A percentile compares a stretch with the other conserved stretches of the same genome.
These are phyloP conservation scores for Bodo saltans DNA, from an alignment of 78 protist genomes.

Conservation along the genomic window DNA sequence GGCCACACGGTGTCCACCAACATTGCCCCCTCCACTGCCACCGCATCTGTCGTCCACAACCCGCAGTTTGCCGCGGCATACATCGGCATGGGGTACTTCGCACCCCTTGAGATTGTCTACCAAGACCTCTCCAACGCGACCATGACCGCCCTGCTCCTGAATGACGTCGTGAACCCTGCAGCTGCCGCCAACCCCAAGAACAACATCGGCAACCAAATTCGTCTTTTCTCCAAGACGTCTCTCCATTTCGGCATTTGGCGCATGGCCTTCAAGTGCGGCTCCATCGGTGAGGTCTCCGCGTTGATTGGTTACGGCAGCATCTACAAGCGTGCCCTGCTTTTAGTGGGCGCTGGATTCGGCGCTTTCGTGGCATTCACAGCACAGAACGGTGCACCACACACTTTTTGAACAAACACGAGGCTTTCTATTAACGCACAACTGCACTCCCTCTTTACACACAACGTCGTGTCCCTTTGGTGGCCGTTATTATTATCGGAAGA, in stretches of 20 bases:
- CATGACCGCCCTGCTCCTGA: conserved; percentile 50
- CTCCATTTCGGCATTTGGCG: conserved; percentile 70
- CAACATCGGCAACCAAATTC: conserved; percentile 34
- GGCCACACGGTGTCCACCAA: conserved; percentile 26
- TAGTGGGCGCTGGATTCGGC: too few species aligned
- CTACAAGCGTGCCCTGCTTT: too few species aligned
- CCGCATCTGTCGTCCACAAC: conserved; percentile 53
- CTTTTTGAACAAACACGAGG: too few species aligned
- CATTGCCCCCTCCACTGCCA: conserved; percentile 58
- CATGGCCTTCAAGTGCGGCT: conserved; percentile 26
- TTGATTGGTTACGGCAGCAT: too few species aligned
- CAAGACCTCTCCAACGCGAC: conserved; percentile 51
- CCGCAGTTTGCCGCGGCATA: conserved; percentile 49
- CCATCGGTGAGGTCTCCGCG: too few species aligned
- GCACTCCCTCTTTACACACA: too few species aligned
- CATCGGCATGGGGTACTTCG: conserved; percentile 47
- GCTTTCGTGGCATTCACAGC: too few species aligned
- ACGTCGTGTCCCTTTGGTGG: too few species aligned
- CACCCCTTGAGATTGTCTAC: conserved; percentile 46
- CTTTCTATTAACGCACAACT: too few species aligned
- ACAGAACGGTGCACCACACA: too few species aligned
- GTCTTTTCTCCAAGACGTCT: conserved; percentile 35
- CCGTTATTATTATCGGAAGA: too few species aligned
- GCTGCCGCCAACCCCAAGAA: conserved; percentile 10
- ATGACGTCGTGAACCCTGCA: conserved; percentile 30